Evolutionary conservation across 139 green algal genomes (phyloP).

Genomic region (Chlorella sorokiniana): DNA sequence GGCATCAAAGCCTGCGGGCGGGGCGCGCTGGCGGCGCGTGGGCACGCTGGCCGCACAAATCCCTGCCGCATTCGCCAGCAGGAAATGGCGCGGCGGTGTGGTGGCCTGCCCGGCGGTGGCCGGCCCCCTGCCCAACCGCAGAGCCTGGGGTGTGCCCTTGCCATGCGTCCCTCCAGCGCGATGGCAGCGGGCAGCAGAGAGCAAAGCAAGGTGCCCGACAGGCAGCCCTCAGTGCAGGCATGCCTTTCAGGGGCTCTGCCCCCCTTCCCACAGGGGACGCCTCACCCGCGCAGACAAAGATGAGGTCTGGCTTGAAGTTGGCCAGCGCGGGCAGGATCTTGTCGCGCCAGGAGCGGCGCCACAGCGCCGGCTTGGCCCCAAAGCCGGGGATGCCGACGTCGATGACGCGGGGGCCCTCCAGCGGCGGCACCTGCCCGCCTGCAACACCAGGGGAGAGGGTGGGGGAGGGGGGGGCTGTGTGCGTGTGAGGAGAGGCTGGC

Average conservation of each 20-base stretch:
- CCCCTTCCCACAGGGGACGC: no score
- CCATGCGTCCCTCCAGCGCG: no score
- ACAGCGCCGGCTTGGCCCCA: slow-evolving; percentile 62
- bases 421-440: slow-evolving; percentile 25
- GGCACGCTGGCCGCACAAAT: neutral
- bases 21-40: neutral
- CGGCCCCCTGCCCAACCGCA: no score
- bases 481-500: no score
- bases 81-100: no score
- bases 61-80: no score
- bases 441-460: neutral
- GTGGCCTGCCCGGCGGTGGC: no score
- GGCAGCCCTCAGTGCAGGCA: no score
- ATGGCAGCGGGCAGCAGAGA: no score
- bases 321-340: slow-evolving; percentile 72
- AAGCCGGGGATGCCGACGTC: slow-evolving; percentile 85
- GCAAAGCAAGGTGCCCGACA: no score
- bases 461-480: neutral
- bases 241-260: no score
- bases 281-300: slow-evolving; percentile 79
- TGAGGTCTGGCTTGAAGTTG: slow-evolving; percentile 84
- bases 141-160: no score
- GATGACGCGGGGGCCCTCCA: slow-evolving; percentile 78
- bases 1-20: slow-evolving; percentile 82
- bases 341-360: slow-evolving; percentile 87